A percentile compares a stretch with the other conserved stretches of the same genome.
phyloP scores from a whole-genome alignment of 1,284 basidiomycete genomes.

The Naganishia liquefaciens region DNA sequence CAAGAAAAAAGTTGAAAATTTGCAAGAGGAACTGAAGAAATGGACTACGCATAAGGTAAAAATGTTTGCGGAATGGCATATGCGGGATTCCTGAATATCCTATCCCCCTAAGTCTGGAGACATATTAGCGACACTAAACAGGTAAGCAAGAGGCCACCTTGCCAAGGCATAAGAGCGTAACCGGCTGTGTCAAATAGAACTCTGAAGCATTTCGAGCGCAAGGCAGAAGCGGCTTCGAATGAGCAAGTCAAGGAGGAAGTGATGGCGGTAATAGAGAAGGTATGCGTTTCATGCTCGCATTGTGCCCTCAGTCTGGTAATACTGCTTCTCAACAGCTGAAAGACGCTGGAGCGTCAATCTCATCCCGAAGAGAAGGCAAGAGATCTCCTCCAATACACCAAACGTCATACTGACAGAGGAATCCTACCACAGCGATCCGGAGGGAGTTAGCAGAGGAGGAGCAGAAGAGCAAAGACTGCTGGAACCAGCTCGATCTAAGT shows the following conservation, averaged over 20 bases:
- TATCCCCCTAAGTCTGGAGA: neutral
- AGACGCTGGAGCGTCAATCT: conserved; percentile 2
- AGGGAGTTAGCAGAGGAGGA: conserved; percentile 16
- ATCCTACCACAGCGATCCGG: neutral
- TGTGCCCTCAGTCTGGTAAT: neutral
- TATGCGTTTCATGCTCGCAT: neutral
- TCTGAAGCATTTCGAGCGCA: conserved; percentile 20
- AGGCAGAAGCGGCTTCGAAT: conserved; percentile 3
- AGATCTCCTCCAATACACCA: too few species aligned
- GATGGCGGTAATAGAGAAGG: conserved; percentile 9
- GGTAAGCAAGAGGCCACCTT: neutral
- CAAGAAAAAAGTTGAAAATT: conserved; percentile 15
- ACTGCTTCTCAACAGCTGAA: neutral
- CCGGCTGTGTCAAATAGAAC: neutral
- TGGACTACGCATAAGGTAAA: conserved; percentile 23
- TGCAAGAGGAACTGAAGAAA: conserved; percentile 20
- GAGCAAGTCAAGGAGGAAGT: conserved; percentile 3
- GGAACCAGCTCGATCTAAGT: conserved; percentile 13
- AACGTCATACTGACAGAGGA: neutral
- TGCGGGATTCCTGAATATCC: neutral
- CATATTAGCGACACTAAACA: conserved; percentile 3
- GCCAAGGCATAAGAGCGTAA: neutral
- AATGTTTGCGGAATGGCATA: too few species aligned
- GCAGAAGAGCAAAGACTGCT: conserved; percentile 22
- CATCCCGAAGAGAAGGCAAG: conserved; percentile 13